Conservation (phyloP, 1,284 basidiomycete genomes). For the Puccinia novopanici region DNA sequence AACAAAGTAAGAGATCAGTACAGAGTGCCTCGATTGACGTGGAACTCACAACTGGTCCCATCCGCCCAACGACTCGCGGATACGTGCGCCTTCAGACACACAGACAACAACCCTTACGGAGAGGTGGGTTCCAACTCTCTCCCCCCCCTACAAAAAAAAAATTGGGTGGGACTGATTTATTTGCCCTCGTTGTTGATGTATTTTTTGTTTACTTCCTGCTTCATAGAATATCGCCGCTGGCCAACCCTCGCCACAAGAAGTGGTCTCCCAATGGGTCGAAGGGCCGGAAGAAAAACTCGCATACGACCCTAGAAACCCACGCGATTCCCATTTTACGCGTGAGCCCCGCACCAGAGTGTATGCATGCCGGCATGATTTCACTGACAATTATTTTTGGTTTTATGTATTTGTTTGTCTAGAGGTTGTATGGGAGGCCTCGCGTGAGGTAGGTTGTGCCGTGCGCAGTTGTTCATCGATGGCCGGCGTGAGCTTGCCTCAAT, state of each 20-base stretch:
- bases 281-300: constrained; percentile 36
- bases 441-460: constrained; percentile 42
- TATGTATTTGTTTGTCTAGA: constrained; percentile 34
- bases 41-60: constrained; percentile 29
- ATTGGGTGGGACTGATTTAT: background rate
- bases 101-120: constrained; percentile 33
- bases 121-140: constrained; percentile 20
- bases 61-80: constrained; percentile 16
- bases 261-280: constrained; percentile 31
- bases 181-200: background rate
- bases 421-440: constrained; percentile 41
- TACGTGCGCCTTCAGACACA: constrained; percentile 40
- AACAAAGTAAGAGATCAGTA: background rate
- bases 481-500: constrained; percentile 45
- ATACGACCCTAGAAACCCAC: constrained; percentile 33
- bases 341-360: background rate
- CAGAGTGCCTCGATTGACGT: constrained; percentile 18
- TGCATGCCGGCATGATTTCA: background rate
- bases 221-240: constrained; percentile 49
- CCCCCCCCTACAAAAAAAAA: no score
- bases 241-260: constrained; percentile 30
- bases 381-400: background rate
- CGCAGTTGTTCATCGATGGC: constrained; percentile 28
- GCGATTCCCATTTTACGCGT: constrained; percentile 48
- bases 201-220: no score